Evolutionary conservation across 495 filamentous ascomycete species (phyloP).

Genomic region (Penicillium atrosanguineum): DNA sequence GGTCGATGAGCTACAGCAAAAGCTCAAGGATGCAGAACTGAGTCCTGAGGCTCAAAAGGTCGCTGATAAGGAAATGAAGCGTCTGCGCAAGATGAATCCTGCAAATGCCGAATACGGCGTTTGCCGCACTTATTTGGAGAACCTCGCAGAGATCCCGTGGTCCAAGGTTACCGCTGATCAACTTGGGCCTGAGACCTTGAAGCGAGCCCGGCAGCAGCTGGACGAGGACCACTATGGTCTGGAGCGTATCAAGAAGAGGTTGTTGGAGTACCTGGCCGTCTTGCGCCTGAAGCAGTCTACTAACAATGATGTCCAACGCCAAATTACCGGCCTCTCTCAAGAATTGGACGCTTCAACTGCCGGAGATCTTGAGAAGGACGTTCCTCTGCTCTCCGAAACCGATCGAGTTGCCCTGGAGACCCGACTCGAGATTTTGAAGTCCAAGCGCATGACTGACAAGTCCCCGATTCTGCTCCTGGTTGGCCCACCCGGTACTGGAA

Average conservation of each 20-base stretch:
- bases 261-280: conserved; percentile 95
- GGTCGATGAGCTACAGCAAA: conserved; percentile 88
- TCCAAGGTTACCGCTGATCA: conserved; percentile 80
- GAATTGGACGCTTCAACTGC: conserved; percentile 49
- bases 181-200: conserved; percentile 77
- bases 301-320: conserved; percentile 73
- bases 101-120: conserved; percentile 94
- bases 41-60: conserved; percentile 77
- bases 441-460: conserved; percentile 82
- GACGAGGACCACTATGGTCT: conserved; percentile 97
- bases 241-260: conserved; percentile 94
- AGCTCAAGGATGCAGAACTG: conserved; percentile 75
- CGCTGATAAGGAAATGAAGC: conserved; percentile 81
- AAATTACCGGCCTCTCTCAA: conserved; percentile 66
- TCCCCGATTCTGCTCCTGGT: conserved; percentile 93
- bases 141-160: conserved; percentile 93
- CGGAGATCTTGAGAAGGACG: conserved; percentile 40
- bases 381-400: conserved; percentile 35
- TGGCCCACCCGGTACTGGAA: conserved; percentile 93
- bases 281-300: conserved; percentile 88
- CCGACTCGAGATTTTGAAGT: conserved; percentile 66
- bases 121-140: conserved; percentile 91
- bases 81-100: conserved; percentile 92
- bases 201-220: conserved; percentile 79
- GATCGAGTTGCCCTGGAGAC: conserved; percentile 48